These are phyloP conservation scores for Colletotrichum tofieldiae DNA, from an alignment of 2,329 filamentous ascomycete genomes.

Conservation along the genomic window DNA sequence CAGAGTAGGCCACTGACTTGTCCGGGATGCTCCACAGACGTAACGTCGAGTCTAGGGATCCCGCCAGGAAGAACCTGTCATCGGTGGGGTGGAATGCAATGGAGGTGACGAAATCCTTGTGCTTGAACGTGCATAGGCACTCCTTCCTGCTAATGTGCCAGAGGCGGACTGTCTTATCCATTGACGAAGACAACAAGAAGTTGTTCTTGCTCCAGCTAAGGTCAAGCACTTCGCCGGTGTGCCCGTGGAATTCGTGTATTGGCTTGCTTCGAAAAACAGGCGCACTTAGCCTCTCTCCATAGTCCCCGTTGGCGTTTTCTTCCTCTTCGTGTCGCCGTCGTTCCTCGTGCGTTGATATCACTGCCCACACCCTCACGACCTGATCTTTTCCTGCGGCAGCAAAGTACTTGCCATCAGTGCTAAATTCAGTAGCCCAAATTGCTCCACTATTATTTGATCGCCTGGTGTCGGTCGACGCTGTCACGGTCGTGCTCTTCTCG, in stretches of 20 bases:
- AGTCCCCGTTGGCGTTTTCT: slow-evolving; percentile 64
- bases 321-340: slow-evolving; percentile 81
- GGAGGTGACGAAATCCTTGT: slow-evolving; percentile 94
- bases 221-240: slow-evolving; percentile 89
- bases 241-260: slow-evolving; percentile 84
- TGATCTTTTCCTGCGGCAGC: slow-evolving; percentile 94
- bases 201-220: slow-evolving; percentile 99
- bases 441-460: slow-evolving; percentile 66
- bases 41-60: slow-evolving; percentile 89
- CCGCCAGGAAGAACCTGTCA: slow-evolving; percentile 96
- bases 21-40: slow-evolving; percentile 98
- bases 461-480: slow-evolving; percentile 48
- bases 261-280: slow-evolving; percentile 90
- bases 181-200: slow-evolving; percentile 93
- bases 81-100: slow-evolving; percentile 95
- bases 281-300: slow-evolving; percentile 80
- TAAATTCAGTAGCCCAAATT: slow-evolving; percentile 95
- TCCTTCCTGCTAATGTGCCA: slow-evolving; percentile 92
- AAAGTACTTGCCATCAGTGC: slow-evolving; percentile 89
- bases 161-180: slow-evolving; percentile 96
- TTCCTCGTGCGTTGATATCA: slow-evolving; percentile 87
- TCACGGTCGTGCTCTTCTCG: slow-evolving; percentile 57
- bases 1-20: slow-evolving; percentile 89
- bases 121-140: slow-evolving; percentile 93
- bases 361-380: slow-evolving; percentile 89